Evolutionary conservation across 2,329 filamentous ascomycete species (phyloP).

Genomic region (Aspergillus hiratsukae): DNA sequence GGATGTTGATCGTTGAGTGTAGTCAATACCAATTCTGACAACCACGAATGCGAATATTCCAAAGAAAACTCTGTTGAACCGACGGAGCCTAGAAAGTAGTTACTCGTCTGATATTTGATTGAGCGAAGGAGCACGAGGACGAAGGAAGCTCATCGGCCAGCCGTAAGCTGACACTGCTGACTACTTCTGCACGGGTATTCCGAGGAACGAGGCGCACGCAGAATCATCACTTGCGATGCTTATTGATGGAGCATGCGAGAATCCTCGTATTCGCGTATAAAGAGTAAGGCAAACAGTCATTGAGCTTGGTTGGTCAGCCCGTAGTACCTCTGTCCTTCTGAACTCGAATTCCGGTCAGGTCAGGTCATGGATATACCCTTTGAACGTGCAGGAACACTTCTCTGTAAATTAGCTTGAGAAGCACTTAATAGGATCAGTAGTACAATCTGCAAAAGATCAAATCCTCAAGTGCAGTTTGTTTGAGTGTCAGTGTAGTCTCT

Average conservation of each 20-base stretch:
- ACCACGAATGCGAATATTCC: not conserved
- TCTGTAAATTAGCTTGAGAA: too few relatives aligned
- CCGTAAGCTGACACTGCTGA: not conserved
- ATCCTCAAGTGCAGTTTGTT: not conserved
- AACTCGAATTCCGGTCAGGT: too few relatives aligned
- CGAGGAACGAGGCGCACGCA: not conserved
- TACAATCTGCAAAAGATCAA: not conserved
- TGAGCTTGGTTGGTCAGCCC: too few relatives aligned
- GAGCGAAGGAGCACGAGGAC: not conserved
- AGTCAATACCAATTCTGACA: not conserved
- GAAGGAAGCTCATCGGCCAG: not conserved
- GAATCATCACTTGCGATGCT: not conserved
- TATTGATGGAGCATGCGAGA: not conserved
- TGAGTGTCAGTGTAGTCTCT: not conserved
- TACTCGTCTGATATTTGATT: not conserved
- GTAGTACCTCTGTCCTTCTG: too few relatives aligned
- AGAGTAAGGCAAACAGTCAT: too few relatives aligned
- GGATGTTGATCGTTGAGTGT: not conserved
- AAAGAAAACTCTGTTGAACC: not conserved
- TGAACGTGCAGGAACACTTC: too few relatives aligned
- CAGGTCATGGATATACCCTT: too few relatives aligned
- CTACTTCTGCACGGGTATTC: not conserved
- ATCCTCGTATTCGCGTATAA: too few relatives aligned
- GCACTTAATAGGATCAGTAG: not conserved
- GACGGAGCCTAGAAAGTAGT: not conserved